Evolutionary conservation across 768 basidiomycete genomes (phyloP).

Genomic region (Tricholoma saponaceum): DNA sequence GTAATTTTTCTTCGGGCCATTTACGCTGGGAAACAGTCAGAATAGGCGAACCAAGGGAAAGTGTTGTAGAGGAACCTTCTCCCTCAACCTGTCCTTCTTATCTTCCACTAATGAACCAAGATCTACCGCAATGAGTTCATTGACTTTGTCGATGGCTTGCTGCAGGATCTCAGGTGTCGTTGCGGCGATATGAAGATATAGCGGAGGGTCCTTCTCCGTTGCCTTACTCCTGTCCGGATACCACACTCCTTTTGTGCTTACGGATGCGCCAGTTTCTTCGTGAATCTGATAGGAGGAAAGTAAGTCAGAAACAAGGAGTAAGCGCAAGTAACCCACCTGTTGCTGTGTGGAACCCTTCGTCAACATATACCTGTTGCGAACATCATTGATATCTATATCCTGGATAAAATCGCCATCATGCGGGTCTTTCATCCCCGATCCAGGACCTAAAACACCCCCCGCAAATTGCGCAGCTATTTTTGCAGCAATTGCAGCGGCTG

Average conservation of each 20-base stretch:
- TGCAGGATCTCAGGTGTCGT: slow-evolving; percentile 59
- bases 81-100: slow-evolving; percentile 61
- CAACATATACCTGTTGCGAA: slow-evolving; percentile 89
- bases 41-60: neutral
- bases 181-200: slow-evolving; percentile 91
- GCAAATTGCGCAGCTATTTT: slow-evolving; percentile 89
- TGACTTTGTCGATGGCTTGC: slow-evolving; percentile 61
- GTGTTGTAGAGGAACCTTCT: slow-evolving; percentile 45
- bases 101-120: slow-evolving; percentile 79
- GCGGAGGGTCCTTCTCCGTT: slow-evolving; percentile 85
- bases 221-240: slow-evolving; percentile 90
- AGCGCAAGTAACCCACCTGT: slow-evolving; percentile 52
- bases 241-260: slow-evolving; percentile 93
- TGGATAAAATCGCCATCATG: slow-evolving; percentile 79
- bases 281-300: slow-evolving; percentile 56
- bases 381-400: slow-evolving; percentile 95
- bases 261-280: slow-evolving; percentile 86
- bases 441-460: slow-evolving; percentile 38
- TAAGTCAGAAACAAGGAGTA: neutral
- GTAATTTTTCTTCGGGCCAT: slow-evolving; percentile 97
- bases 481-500: slow-evolving; percentile 81
- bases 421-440: slow-evolving; percentile 47
- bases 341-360: slow-evolving; percentile 90
- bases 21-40: slow-evolving; percentile 57
- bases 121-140: slow-evolving; percentile 68